Evolutionary conservation across 345 rosid species (phyloP).

Genomic region (Trapa bicornis): DNA sequence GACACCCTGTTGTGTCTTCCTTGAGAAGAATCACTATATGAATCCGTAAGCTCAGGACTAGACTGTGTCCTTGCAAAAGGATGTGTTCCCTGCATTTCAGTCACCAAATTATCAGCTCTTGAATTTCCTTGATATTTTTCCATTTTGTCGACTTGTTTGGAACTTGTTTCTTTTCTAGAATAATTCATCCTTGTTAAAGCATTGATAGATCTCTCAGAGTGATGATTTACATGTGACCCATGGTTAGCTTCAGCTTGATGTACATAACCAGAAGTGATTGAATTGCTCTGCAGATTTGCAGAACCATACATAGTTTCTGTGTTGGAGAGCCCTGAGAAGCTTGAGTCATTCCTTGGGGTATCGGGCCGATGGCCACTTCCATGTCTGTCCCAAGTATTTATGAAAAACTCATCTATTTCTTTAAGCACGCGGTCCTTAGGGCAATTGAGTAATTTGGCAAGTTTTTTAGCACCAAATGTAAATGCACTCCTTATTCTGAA

Average conservation of each 20-base stretch:
- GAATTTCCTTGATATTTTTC: constrained; percentile 37
- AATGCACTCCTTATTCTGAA: constrained; percentile 98
- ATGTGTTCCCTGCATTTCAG: constrained; percentile 49
- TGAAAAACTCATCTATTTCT: constrained; percentile 79
- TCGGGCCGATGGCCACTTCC: constrained; percentile 87
- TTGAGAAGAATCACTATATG: constrained; percentile 44
- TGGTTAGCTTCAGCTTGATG: constrained; percentile 24
- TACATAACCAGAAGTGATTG: constrained; percentile 23
- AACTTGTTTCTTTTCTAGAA: constrained; percentile 24
- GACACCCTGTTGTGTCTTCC: constrained; percentile 34
- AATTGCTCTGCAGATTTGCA: constrained; percentile 27
- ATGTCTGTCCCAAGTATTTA: constrained; percentile 97
- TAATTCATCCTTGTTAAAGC: constrained; percentile 21
- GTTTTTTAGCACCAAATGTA: constrained; percentile 91
- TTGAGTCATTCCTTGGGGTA: constrained; percentile 53
- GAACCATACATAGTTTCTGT: constrained; percentile 24
- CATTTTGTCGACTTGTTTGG: constrained; percentile 29
- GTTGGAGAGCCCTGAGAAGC: constrained; percentile 29
- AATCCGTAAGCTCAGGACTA: constrained; percentile 86
- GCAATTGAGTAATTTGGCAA: constrained; percentile 78
- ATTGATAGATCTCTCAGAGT: constrained; percentile 25
- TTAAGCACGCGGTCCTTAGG: constrained; percentile 50
- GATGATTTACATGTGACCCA: constrained; percentile 19
- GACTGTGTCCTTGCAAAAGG: constrained; percentile 79
- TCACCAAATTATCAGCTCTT: constrained; percentile 39